Evolutionary conservation across 1,284 basidiomycete species (phyloP), one percentile per base, ranked within the genome.

Genomic region (Leccinum angustisporum): DNA sequence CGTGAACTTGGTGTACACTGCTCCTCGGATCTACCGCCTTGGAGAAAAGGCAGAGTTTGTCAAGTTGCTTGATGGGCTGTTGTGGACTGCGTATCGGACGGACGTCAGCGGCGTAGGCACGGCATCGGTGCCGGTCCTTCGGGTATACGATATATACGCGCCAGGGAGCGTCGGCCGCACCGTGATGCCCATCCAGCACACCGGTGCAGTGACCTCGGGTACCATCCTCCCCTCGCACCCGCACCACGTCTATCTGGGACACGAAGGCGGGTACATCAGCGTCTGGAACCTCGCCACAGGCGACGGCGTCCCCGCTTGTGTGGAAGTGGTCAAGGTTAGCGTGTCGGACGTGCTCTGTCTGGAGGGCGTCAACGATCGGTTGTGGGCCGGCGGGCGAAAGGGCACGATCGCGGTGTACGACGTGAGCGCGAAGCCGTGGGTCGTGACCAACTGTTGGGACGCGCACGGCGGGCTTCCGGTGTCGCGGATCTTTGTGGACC

Each of bases 251-350:
- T 98, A 89, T 69, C 80, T 99, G n/a, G 95, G 92, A 0, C 97
- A 99, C 70, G 96, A 98, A 74, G 94, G 92, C 51, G 97, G 97
- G 0, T 90, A 83, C 68, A 81, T 98, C 63, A 89, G 88, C 1
- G 78, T 95, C 10, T 98, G 95, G 94, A 72, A 75, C n/a, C 64
- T 84, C 9, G 77, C 77, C 2, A 78, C 78, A 0, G 77, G 76
- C 4, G 84, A 85, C 61, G 83, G 83, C 46, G 57, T 68, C 5
- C 88, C 89, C 0, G 68, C 72, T 9, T 94, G 88, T 68, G 67
- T 84, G 9, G 86, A 91, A 64, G 84, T 88, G 34, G 78, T 93
- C 68, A 94, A 92, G 73, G 84, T 97, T 38, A 86, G 88, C 2
- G 79, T 83, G n/a, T 92, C 88, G 40, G 91, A 93, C 73, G 84